Evolutionary conservation across 2,329 filamentous ascomycete genomes (phyloP).

Genomic region (Thelonectria rubi): DNA sequence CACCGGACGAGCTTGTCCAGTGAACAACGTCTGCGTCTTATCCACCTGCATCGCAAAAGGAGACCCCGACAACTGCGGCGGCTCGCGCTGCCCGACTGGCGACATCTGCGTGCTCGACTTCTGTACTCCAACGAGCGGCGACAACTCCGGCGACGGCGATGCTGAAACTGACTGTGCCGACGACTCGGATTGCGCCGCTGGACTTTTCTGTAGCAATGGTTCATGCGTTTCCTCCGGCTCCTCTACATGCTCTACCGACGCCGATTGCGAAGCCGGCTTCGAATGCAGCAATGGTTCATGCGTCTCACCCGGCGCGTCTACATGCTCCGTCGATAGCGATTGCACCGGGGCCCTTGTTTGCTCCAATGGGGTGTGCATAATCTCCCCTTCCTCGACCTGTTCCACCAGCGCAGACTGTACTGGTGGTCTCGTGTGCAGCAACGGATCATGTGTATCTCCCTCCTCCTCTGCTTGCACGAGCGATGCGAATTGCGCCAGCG

Average conservation of each 20-base stretch:
- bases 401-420: not conserved
- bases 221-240: not conserved
- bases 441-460: not conserved
- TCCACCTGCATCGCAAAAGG: conserved; percentile 23
- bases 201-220: not conserved
- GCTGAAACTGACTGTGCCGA: not conserved
- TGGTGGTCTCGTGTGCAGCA: not conserved
- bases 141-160: not conserved
- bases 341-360: not conserved
- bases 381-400: not conserved
- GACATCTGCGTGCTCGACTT: conserved; percentile 30
- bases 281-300: not conserved
- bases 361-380: not conserved
- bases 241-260: not conserved
- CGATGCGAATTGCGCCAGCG: not conserved
- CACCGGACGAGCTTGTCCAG: conserved; percentile 18
- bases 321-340: not conserved
- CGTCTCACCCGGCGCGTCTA: not conserved
- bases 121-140: conserved; percentile 16
- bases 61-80: conserved; percentile 22
- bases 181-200: not conserved
- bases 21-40: conserved; percentile 29
- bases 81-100: conserved; percentile 1
- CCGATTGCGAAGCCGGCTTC: not conserved
- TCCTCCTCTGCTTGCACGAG: not conserved